These are phyloP conservation scores for Phialophora macrospora DNA, from an alignment of 2,329 filamentous ascomycete genomes.

Conservation along the genomic window DNA sequence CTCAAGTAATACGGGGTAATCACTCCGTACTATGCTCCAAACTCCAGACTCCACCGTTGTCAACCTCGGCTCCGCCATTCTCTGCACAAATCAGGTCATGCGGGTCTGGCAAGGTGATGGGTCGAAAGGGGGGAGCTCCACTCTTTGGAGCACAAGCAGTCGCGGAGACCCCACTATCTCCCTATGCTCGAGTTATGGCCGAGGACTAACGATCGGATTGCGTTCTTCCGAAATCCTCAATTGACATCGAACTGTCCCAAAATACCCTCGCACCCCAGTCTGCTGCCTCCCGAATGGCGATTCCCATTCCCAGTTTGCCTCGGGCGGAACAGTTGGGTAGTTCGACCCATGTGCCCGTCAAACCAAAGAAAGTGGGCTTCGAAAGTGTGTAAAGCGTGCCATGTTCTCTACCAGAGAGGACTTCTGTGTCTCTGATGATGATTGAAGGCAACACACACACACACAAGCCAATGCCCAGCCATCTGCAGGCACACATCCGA, in stretches of 20 bases:
- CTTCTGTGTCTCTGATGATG: background rate
- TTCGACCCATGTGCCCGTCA: background rate
- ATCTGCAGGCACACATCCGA: background rate
- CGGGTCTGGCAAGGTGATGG: background rate
- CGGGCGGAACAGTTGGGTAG: background rate
- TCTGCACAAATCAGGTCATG: background rate
- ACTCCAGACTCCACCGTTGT: background rate
- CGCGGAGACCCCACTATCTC: background rate
- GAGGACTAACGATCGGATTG: background rate
- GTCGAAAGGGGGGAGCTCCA: no score
- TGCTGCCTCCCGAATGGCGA: background rate
- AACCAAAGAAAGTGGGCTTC: background rate
- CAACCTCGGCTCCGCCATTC: background rate
- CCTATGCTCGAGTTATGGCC: background rate
- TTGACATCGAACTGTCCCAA: background rate
- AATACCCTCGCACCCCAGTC: background rate
- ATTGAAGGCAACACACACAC: background rate
- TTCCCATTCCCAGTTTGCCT: background rate
- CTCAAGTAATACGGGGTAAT: no score
- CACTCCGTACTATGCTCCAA: no score
- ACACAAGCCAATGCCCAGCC: background rate
- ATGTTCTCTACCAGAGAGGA: no score
- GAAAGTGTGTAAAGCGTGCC: slow-evolving; percentile 3
- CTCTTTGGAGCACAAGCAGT: no score
- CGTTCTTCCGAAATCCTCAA: background rate